Conservation (phyloP, 345 rosid species). For the Ailanthus altissimus region DNA sequence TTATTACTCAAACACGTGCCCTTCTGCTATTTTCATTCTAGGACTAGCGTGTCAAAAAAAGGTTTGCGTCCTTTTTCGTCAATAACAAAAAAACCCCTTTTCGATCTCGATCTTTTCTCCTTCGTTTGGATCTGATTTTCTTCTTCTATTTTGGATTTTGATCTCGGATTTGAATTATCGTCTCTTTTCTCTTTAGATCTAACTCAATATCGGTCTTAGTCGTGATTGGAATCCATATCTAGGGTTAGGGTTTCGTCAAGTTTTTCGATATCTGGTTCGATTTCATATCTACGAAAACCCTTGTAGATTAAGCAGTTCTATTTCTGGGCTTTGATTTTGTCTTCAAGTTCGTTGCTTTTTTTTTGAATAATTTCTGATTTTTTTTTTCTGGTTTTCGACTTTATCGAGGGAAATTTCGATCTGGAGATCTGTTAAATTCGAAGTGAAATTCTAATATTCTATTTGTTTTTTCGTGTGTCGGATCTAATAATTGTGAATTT, state of each 20-base stretch:
- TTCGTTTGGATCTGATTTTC: slow-evolving; percentile 19
- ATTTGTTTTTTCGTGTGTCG: not conserved
- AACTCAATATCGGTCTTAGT: slow-evolving; percentile 9
- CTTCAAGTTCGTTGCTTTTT: not conserved
- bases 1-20: slow-evolving; percentile 30
- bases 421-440: slow-evolving; percentile 24
- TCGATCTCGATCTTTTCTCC: slow-evolving; percentile 23
- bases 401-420: not conserved
- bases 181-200: slow-evolving; percentile 20
- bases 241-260: slow-evolving; percentile 33
- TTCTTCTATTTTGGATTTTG: slow-evolving; percentile 9
- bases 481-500: slow-evolving; percentile 21
- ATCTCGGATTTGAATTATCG: not conserved
- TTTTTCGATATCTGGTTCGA: slow-evolving; percentile 12
- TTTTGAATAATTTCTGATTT: slow-evolving; percentile 2
- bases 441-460: not conserved
- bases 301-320: slow-evolving; percentile 2
- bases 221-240: slow-evolving; percentile 14
- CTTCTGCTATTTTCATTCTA: slow-evolving; percentile 14
- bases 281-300: slow-evolving; percentile 17
- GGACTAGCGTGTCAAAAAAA: not conserved
- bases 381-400: slow-evolving; percentile 5
- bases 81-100: slow-evolving; percentile 11
- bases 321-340: slow-evolving; percentile 1
- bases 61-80: slow-evolving; percentile 23